Evolutionary conservation across 345 rosid genomes (phyloP), one percentile per base, ranked within the genome.

Genomic region (Abelmoschus esculentus): DNA sequence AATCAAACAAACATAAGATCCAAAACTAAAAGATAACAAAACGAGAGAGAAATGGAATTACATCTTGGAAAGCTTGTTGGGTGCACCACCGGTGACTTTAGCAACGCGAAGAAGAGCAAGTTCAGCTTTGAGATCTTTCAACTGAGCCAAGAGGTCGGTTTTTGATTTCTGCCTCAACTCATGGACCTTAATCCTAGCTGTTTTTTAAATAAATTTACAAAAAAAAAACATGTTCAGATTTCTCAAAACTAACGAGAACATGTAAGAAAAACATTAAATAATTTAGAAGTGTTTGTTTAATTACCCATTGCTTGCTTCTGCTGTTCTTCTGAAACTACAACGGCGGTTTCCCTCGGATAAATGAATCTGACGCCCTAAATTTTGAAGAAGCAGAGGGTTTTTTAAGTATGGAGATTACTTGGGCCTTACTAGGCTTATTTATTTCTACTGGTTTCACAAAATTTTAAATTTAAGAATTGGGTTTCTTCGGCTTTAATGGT

Each of bases 1-100:
- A 47, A 3, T 22, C 42, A 38, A 38, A 38, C 42, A 38, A 49
- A 31, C 38, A 5, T 44, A 22, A 28, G 34, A 19, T 64, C 34
- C 3, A 44, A 19, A 13, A 3, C 69, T 19, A 66, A 15, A 7
- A 14, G 1, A 26, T 1, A 46, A 46, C 0, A 42, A 52, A 56
- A 7, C 22, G 9, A 58, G 8, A 31, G 26, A 60, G 6, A 26
- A 15, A 58, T 13, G 14, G 19, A 5, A 7, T 9, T 78, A 85
- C 90, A 86, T 87, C 81, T 87, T 85, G 74, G 90, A 82, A 31
- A 87, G 86, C 80, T 87, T 87, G 84, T 85, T 83, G 26, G 88
- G 87, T 26, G 92, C 92, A 13, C 92, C 92, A 0, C 92, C 90
- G 36, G 89, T 85, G 69, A 87, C 89, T 77, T 87, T 87, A 15